A percentile compares a stretch with the other conserved stretches of the same genome.
Evolutionary conservation across 1,139 yeast species (phyloP).

Genomic region (Yamadazyma triangularis): DNA sequence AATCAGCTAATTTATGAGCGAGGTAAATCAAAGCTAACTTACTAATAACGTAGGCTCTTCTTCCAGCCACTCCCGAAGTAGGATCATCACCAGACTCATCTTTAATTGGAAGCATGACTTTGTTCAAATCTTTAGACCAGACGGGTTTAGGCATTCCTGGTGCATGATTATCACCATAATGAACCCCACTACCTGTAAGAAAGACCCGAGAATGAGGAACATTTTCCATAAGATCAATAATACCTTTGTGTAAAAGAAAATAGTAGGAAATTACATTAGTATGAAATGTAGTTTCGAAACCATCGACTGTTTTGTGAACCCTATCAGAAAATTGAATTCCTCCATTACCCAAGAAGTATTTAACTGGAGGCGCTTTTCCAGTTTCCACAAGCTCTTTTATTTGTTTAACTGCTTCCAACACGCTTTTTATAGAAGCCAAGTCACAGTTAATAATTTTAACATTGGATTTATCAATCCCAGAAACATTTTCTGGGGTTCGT

Average conservation of each 20-base stretch:
- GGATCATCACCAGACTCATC: slow-evolving; percentile 2
- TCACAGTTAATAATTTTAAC: slow-evolving; percentile 4
- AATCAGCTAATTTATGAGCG: slow-evolving; percentile 4
- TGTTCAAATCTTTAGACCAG: slow-evolving; percentile 2
- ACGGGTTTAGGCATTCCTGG: slow-evolving; percentile 4
- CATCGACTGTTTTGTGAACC: slow-evolving; percentile 3
- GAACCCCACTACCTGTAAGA: slow-evolving; percentile 5
- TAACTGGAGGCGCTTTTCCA: slow-evolving; percentile 5
- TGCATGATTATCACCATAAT: slow-evolving; percentile 6
- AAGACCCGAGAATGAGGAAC: slow-evolving; percentile 2
- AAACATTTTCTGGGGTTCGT: not conserved
- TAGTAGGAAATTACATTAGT: slow-evolving; percentile 4
- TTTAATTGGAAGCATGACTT: not conserved
- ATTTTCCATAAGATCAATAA: slow-evolving; percentile 2
- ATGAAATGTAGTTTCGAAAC: slow-evolving; percentile 6
- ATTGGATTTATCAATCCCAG: not conserved
- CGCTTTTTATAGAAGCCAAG: slow-evolving; percentile 4
- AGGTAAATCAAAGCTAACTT: slow-evolving; percentile 7
- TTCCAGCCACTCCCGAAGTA: slow-evolving; percentile 1
- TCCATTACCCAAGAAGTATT: slow-evolving; percentile 4
- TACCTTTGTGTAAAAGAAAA: slow-evolving; percentile 1
- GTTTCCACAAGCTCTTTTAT: slow-evolving; percentile 1
- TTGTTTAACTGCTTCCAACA: slow-evolving; percentile 2
- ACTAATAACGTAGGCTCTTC: slow-evolving; percentile 5
- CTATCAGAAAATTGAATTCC: slow-evolving; percentile 2